Conservation (phyloP, 768 basidiomycete genomes). For the Psilocybe tampanensis region DNA sequence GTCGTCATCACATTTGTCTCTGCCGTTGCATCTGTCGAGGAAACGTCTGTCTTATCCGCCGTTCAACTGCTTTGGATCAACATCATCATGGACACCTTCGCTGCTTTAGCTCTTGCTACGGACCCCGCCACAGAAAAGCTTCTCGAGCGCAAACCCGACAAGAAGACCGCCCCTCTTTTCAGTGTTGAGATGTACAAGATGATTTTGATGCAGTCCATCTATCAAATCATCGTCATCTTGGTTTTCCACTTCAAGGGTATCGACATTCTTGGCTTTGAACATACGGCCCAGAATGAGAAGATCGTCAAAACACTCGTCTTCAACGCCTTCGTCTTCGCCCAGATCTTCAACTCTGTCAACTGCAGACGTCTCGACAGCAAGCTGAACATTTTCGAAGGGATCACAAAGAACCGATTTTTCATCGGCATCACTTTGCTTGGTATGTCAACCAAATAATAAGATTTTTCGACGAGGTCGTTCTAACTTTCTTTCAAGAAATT, state of each 20-base stretch:
- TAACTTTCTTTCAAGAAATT: conserved; percentile 66
- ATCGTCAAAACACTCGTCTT: conserved; percentile 88
- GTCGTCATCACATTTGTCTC: conserved; percentile 93
- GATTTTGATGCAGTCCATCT: conserved; percentile 87
- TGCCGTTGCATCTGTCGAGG: conserved; percentile 76
- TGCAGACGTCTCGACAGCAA: conserved; percentile 83
- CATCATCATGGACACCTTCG: conserved; percentile 99
- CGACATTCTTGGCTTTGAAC: conserved; percentile 63
- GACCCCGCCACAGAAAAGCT: conserved; percentile 85
- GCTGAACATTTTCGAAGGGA: conserved; percentile 88
- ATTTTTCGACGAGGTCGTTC: too few relatives aligned
- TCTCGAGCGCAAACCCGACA: conserved; percentile 90
- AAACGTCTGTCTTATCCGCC: conserved; percentile 87
- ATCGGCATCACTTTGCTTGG: conserved; percentile 83
- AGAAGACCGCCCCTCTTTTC: conserved; percentile 87
- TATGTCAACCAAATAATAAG: too few relatives aligned
- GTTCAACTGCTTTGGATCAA: conserved; percentile 99
- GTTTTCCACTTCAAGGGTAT: conserved; percentile 87
- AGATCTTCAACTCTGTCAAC: conserved; percentile 96
- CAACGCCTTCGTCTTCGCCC: conserved; percentile 98
- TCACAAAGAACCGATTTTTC: conserved; percentile 82
- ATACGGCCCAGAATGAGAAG: conserved; percentile 38
- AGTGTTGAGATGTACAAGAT: conserved; percentile 96
- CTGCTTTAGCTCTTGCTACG: conserved; percentile 95
- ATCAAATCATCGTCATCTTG: conserved; percentile 82